Evolutionary conservation across 2,329 filamentous ascomycete species (phyloP), one percentile per base, ranked within the genome.

Genomic region (Tolypocladium paradoxum): DNA sequence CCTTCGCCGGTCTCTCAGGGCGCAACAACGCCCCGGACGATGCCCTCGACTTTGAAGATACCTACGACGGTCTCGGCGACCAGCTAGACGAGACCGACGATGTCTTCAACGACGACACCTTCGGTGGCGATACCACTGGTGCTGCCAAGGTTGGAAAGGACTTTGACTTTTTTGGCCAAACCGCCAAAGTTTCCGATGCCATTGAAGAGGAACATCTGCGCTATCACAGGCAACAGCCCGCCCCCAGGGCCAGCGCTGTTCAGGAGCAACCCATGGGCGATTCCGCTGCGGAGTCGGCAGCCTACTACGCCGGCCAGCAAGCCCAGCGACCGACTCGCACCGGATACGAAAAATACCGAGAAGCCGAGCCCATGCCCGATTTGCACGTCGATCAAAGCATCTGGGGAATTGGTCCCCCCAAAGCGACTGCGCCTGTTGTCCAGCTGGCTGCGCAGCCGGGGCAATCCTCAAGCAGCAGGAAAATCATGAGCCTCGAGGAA

Each of bases 61-160:
- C 92, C 37, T 97, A 97, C 67, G 93, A 99, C 70, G 92, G 92
- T 20, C 77, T 99, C 40, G 93, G 90, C 53, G 88, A 96, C 65
- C 84, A 88, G 68, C 84, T 99, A 36, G 85, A 96, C 63, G 92
- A 99, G 67, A 85, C 88, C 22, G 88, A 92, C 64, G 93, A 99
- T 75, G 90, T 81, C 50, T 90, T 96, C 77, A 99, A 99, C 70
- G 90, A 97, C 63, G 93, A 97, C 67, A 99, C 93, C 2, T 99
- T 99, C 66, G 88, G 73, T 43, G 66, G 65, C 33, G 64, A 62
- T 20, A 57, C 70, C 55, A 71, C 68, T 20, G 65, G 68, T 20
- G 59, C 68, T 37, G 70, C 76, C 33, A 75, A 75, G 12, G 82
- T 93, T 55, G 91, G 91, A 65, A 95, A 88, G 68, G 92, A 99